Conservation (phyloP, 2,329 filamentous ascomycete species). For the Elsinoe necatrix region DNA sequence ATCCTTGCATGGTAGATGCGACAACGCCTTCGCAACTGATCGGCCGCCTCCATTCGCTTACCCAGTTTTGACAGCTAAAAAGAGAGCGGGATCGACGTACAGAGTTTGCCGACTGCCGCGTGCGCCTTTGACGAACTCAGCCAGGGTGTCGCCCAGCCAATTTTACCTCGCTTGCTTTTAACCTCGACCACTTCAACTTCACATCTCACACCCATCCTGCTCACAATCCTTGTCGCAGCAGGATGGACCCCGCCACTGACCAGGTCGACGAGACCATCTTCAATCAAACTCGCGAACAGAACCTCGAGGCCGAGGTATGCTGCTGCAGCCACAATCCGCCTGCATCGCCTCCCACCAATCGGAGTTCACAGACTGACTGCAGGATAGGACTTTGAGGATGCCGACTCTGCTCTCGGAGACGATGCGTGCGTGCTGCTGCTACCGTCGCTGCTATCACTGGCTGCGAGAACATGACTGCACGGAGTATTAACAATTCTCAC, state of each 20-base stretch:
- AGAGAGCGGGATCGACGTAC: neutral
- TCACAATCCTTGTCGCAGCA: neutral
- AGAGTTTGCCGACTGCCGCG: slow-evolving; percentile 9
- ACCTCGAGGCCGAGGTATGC: slow-evolving; percentile 31
- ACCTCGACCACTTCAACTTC: neutral
- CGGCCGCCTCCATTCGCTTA: neutral
- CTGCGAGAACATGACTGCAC: slow-evolving; percentile 15
- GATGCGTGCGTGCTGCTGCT: slow-evolving; percentile 25
- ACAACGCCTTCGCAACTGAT: neutral
- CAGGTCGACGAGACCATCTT: slow-evolving; percentile 14
- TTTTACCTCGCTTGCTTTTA: neutral
- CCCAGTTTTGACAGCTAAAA: slow-evolving; percentile 5
- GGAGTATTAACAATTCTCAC: slow-evolving; percentile 2
- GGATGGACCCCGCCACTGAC: slow-evolving; percentile 15
- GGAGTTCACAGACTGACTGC: slow-evolving; percentile 1
- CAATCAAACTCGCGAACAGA: slow-evolving; percentile 28
- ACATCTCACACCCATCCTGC: neutral
- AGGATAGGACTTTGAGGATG: slow-evolving; percentile 22
- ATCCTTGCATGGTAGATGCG: neutral
- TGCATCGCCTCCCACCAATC: neutral
- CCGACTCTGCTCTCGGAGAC: slow-evolving; percentile 31
- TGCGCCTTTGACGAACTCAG: neutral
- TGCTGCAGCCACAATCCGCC: slow-evolving; percentile 17
- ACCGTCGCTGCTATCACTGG: neutral
- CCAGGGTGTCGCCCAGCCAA: neutral